These are phyloP conservation scores for Saturnispora sekii DNA, from an alignment of 805 yeast species.

Conservation along the genomic window DNA sequence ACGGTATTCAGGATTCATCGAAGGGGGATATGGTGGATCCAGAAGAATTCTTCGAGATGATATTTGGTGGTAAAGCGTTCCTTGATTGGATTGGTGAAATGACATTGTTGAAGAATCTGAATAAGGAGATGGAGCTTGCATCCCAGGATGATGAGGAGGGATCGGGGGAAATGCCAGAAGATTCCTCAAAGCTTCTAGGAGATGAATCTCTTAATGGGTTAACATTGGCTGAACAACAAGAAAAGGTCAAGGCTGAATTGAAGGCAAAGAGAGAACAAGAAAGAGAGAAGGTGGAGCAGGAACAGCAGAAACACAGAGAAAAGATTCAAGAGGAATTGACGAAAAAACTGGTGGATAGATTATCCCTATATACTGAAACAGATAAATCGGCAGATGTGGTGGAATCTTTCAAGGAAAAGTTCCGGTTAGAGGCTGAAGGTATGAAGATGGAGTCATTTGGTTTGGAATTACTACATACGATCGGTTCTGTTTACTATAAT, in stretches of 20 bases:
- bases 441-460: slow-evolving; percentile 95
- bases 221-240: slow-evolving; percentile 21
- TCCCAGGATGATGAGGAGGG: slow-evolving; percentile 20
- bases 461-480: slow-evolving; percentile 69
- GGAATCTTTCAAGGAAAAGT: slow-evolving; percentile 40
- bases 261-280: slow-evolving; percentile 39
- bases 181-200: slow-evolving; percentile 15
- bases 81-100: slow-evolving; percentile 73
- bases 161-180: slow-evolving; percentile 39
- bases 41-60: slow-evolving; percentile 67
- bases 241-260: slow-evolving; percentile 22
- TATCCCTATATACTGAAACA: slow-evolving; percentile 46
- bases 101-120: slow-evolving; percentile 53
- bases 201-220: slow-evolving; percentile 18
- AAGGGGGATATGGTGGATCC: slow-evolving; percentile 75
- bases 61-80: slow-evolving; percentile 80
- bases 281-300: slow-evolving; percentile 63
- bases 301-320: slow-evolving; percentile 52
- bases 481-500: slow-evolving; percentile 68
- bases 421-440: slow-evolving; percentile 59
- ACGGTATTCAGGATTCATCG: slow-evolving; percentile 48
- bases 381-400: slow-evolving; percentile 53
- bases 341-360: slow-evolving; percentile 35
- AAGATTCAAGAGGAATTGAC: slow-evolving; percentile 43
- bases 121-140: slow-evolving; percentile 44